Evolutionary conservation across 2,329 filamentous ascomycete species (phyloP).

Genomic region (Arthrobotrys sphaeroides): DNA sequence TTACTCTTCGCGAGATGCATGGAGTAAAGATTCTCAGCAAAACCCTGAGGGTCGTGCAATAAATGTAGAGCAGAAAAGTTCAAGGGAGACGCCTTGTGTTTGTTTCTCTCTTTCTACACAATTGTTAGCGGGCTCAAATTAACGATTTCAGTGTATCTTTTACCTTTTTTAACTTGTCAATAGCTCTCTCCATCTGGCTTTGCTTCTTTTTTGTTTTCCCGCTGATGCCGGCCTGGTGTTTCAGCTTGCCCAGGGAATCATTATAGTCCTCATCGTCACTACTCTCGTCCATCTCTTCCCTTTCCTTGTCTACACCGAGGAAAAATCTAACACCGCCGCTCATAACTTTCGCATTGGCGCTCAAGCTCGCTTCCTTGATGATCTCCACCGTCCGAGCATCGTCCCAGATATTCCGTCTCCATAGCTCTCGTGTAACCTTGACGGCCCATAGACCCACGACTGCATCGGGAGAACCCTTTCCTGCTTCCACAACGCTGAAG

Average conservation of each 20-base stretch:
- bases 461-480: constrained; percentile 67
- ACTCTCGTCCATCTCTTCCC: constrained; percentile 89
- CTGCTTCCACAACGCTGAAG: constrained; percentile 84
- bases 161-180: constrained; percentile 77
- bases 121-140: constrained; percentile 19
- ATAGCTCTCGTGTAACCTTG: constrained; percentile 92
- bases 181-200: constrained; percentile 79
- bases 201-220: constrained; percentile 94
- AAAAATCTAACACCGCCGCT: constrained; percentile 91
- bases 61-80: constrained; percentile 97
- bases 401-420: constrained; percentile 96
- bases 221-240: constrained; percentile 88
- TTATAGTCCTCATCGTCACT: constrained; percentile 77
- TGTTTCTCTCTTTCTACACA: constrained; percentile 77
- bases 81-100: constrained; percentile 82
- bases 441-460: constrained; percentile 93
- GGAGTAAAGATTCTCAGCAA: constrained; percentile 86
- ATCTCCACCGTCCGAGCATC: constrained; percentile 95
- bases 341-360: constrained; percentile 92
- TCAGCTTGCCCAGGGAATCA: constrained; percentile 67
- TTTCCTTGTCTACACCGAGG: constrained; percentile 92
- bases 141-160: neutral
- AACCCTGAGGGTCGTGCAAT: constrained; percentile 91
- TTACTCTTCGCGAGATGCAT: constrained; percentile 91
- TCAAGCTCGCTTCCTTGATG: constrained; percentile 91